Base-by-base conservation (phyloP, 2,329 filamentous ascomycete genomes). In the Sclerotiophoma versabilis region DNA sequence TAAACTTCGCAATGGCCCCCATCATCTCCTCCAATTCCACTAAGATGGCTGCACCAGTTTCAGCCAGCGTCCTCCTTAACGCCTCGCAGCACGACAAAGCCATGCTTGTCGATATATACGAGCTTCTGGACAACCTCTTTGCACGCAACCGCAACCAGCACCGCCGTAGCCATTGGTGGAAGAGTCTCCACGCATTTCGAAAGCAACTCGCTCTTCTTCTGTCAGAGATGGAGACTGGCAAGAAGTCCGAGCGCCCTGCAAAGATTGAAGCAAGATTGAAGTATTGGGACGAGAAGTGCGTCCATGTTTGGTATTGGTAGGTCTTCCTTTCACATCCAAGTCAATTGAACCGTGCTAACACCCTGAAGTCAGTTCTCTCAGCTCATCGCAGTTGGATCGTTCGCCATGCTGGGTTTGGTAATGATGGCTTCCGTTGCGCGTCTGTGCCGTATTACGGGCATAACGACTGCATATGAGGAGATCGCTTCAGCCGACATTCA, bases 81-180 rank as follows among this genome's bases (percentile, higher is more conserved):
- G 62, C 64, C 25, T 44, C 55, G 0, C 30, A 53, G 10, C 62
- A 67, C 22, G 70, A 74, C 22, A 70, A 69, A 17, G 64, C 70
- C 25, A 65, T 67, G 53, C 70, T 76, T 1, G 37, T 59, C 38
- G 74, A 77, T 52, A 69, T 81, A 68, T 53, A 77, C 67, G 64
- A 83, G 43, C 76, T 93, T 39, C 84, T 97, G 37, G 81, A 88
- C 67, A 83, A 90, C 62, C 84, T 96, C 66, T 85, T 88, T 75
- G 87, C 91, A 72, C 91, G 92, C 66, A 95, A 97, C 79, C 88
- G 87, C 70, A 98, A 97, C 78, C 93, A 98, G 77, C 93, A 98
- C 75, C 87, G 87, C 49, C 81, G 84, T 58, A 84, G 87, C 25
- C 85, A 86, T 70, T 99, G 93, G 93, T 98, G 90, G 86, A 84